These are phyloP conservation scores for Trichocomaceae sp. DNA, from an alignment of 2,329 filamentous ascomycete genomes.

Conservation along the genomic window DNA sequence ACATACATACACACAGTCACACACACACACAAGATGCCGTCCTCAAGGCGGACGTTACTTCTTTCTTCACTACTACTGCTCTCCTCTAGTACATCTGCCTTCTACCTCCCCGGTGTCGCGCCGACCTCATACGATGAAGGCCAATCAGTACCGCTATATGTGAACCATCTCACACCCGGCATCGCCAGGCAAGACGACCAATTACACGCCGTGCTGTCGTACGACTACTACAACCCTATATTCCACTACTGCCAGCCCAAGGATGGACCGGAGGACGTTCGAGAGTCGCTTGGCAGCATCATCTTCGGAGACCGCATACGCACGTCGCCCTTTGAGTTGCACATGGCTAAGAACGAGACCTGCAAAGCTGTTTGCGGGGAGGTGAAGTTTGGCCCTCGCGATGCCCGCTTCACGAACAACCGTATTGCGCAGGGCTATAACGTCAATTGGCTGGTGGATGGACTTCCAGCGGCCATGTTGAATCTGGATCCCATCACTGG, in stretches of 20 bases:
- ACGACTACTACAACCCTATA: constrained; percentile 85
- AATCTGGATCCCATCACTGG: constrained; percentile 69
- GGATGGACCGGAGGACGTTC: constrained; percentile 68
- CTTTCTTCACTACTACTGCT: constrained; percentile 27
- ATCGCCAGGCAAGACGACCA: constrained; percentile 69
- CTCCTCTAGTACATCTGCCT: constrained; percentile 52
- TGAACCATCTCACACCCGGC: constrained; percentile 87
- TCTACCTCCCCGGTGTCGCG: constrained; percentile 94
- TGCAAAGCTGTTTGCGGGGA: constrained; percentile 74
- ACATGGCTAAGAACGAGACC: constrained; percentile 78
- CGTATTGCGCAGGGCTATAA: constrained; percentile 82
- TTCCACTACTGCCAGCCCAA: constrained; percentile 85
- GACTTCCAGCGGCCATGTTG: constrained; percentile 80
- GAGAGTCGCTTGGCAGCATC: constrained; percentile 90
- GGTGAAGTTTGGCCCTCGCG: constrained; percentile 58
- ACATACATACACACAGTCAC: constrained; percentile 23
- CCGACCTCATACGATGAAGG: constrained; percentile 82
- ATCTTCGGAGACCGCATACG: constrained; percentile 95
- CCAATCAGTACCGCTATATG: constrained; percentile 76
- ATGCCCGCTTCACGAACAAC: constrained; percentile 72
- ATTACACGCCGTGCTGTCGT: constrained; percentile 86
- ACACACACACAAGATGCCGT: constrained; percentile 31
- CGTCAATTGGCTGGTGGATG: constrained; percentile 93
- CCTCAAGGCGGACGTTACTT: constrained; percentile 24
- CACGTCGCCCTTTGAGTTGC: constrained; percentile 86